Evolutionary conservation across 1,284 basidiomycete genomes (phyloP).

Genomic region (Apiotrichum sp.): DNA sequence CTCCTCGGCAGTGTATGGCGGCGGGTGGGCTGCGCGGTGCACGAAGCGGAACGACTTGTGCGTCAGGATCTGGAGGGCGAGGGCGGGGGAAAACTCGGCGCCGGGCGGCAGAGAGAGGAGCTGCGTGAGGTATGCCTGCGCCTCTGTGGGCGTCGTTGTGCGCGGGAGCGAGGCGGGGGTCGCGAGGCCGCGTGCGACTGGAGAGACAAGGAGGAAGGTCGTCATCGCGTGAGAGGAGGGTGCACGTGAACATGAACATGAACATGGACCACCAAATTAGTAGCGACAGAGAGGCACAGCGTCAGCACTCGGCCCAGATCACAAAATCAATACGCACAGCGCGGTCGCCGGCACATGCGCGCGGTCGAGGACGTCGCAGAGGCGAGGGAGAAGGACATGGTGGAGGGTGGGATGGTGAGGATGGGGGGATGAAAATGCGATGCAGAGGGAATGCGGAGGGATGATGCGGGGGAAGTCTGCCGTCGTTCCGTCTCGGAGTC

Average conservation of each 20-base stretch:
- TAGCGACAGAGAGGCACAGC: neutral
- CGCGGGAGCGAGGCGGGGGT: neutral
- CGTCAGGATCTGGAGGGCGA: constrained; percentile 44
- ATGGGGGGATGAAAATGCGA: neutral
- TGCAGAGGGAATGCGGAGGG: neutral
- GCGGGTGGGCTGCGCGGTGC: constrained; percentile 25
- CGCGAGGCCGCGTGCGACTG: neutral
- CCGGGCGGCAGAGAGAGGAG: constrained; percentile 34
- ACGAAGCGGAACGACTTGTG: constrained; percentile 45
- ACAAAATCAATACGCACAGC: neutral
- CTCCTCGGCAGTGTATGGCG: constrained; percentile 13
- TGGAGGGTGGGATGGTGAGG: neutral
- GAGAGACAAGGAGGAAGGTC: neutral
- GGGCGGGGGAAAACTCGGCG: constrained; percentile 34
- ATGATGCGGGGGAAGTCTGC: too few relatives aligned
- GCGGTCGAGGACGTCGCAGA: neutral
- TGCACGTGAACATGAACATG: too few relatives aligned
- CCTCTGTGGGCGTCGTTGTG: constrained; percentile 6
- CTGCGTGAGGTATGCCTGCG: constrained; percentile 35
- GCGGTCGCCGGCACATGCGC: constrained; percentile 2
- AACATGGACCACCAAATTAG: too few relatives aligned
- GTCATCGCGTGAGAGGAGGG: too few relatives aligned
- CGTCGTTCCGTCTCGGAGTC: too few relatives aligned
- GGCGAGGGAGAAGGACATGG: neutral
- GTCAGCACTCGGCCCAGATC: neutral